phyloP scores from a whole-genome alignment of 768 basidiomycete species.

The Porphyrellus cyaneotinctus region DNA sequence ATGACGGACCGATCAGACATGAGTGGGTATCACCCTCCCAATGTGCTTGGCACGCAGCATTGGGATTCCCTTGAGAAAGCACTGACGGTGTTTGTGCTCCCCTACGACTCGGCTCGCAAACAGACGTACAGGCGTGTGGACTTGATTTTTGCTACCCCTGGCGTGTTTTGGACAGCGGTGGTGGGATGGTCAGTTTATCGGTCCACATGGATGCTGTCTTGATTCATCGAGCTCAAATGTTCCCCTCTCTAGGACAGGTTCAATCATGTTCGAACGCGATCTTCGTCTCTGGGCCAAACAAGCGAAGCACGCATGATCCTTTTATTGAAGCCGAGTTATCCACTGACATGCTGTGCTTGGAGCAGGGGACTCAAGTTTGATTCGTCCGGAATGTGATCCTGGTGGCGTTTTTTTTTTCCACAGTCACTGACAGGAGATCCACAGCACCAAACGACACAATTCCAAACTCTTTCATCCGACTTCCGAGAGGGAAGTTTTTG shows the following conservation, averaged over 20 bases:
- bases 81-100: slow-evolving; percentile 73
- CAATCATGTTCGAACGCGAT: slow-evolving; percentile 87
- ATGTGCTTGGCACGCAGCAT: slow-evolving; percentile 52
- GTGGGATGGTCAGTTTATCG: slow-evolving; percentile 68
- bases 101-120: slow-evolving; percentile 33
- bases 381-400: slow-evolving; percentile 69
- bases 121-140: slow-evolving; percentile 70
- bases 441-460: slow-evolving; percentile 54
- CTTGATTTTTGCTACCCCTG: slow-evolving; percentile 72
- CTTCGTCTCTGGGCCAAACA: slow-evolving; percentile 70
- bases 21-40: slow-evolving; percentile 54
- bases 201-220: background rate
- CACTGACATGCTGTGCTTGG: slow-evolving; percentile 3
- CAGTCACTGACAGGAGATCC: background rate
- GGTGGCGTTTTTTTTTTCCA: background rate
- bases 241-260: slow-evolving; percentile 62
- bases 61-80: slow-evolving; percentile 85
- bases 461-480: slow-evolving; percentile 55
- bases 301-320: slow-evolving; percentile 38
- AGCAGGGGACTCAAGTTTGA: slow-evolving; percentile 78
- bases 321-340: background rate
- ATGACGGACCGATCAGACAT: slow-evolving; percentile 41
- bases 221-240: background rate
- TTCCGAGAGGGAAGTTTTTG: slow-evolving; percentile 71
- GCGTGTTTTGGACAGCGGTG: slow-evolving; percentile 84